A percentile compares a stretch with the other conserved stretches of the same genome.
Conservation (phyloP, 805 yeast species). For the Scheffersomyces spartinae region DNA sequence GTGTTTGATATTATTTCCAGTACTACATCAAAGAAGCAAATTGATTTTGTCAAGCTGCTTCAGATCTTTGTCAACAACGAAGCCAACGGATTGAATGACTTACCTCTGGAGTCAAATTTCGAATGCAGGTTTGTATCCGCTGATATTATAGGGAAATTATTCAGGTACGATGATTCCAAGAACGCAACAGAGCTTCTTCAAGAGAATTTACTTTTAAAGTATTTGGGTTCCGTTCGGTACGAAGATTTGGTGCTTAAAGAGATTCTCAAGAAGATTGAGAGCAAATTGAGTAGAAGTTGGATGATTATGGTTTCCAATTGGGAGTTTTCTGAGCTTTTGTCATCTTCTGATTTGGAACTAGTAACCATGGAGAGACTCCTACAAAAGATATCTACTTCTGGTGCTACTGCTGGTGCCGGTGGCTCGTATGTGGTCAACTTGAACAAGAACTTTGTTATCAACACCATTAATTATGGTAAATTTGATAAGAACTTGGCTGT, state of each 20-base stretch:
- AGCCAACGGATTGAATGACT: slow-evolving; percentile 18
- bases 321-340: slow-evolving; percentile 43
- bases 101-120: slow-evolving; percentile 10
- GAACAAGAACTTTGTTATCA: slow-evolving; percentile 36
- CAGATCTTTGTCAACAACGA: slow-evolving; percentile 55
- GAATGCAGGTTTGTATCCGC: slow-evolving; percentile 31
- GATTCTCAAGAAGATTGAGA: slow-evolving; percentile 48
- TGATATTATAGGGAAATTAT: slow-evolving; percentile 37
- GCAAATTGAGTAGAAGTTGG: slow-evolving; percentile 47
- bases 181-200: slow-evolving; percentile 39
- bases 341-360: slow-evolving; percentile 32
- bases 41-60: slow-evolving; percentile 40
- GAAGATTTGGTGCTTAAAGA: slow-evolving; percentile 53
- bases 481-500: slow-evolving; percentile 12
- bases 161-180: slow-evolving; percentile 29
- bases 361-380: slow-evolving; percentile 37
- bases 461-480: slow-evolving; percentile 26
- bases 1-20: slow-evolving; percentile 25
- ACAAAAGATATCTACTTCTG: slow-evolving; percentile 30
- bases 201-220: slow-evolving; percentile 38
- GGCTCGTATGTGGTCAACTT: slow-evolving; percentile 42
- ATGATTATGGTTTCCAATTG: slow-evolving; percentile 48
- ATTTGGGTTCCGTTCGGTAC: slow-evolving; percentile 49
- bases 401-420: too few relatives aligned
- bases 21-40: slow-evolving; percentile 17